Conservation (phyloP, 163 green algal species). For the Scenedesmus sp. region DNA sequence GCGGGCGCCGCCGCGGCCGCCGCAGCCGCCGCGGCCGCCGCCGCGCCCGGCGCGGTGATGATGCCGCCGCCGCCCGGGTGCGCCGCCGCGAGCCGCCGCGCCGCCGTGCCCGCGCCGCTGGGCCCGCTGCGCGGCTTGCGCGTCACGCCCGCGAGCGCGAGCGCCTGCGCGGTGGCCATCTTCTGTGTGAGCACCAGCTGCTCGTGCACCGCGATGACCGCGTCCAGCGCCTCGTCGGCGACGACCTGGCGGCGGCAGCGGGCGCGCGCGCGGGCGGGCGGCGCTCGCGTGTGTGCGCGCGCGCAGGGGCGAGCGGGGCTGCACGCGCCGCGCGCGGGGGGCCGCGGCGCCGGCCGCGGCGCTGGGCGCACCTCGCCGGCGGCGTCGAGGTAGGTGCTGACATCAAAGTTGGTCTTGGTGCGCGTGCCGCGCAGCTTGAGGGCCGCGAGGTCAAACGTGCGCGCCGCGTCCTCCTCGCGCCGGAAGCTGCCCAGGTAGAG, state of each 20-base stretch:
- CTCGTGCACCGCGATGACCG: conserved; percentile 29
- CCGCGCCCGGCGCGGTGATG: not conserved
- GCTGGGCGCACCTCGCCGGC: not conserved
- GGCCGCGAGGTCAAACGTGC: conserved; percentile 63
- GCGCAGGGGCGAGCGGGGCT: too few species aligned
- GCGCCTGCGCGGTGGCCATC: conserved; percentile 28
- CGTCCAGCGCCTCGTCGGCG: conserved; percentile 8
- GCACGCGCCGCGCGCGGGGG: too few species aligned
- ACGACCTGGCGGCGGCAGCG: conserved; percentile 18
- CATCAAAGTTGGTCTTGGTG: conserved; percentile 68
- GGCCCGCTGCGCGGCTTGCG: conserved; percentile 5
- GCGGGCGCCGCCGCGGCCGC: not conserved
- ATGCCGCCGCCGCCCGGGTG: not conserved
- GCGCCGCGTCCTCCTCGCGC: conserved; percentile 62
- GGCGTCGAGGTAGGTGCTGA: conserved; percentile 13
- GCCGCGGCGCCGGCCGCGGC: too few species aligned
- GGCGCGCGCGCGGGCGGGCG: too few species aligned
- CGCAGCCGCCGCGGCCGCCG: not conserved
- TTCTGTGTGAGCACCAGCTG: conserved; percentile 42
- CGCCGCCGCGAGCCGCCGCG: not conserved
- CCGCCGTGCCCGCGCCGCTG: conserved; percentile 23
- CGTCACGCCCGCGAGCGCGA: conserved; percentile 24
- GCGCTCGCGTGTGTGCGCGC: too few species aligned
- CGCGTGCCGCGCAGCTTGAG: conserved; percentile 50
- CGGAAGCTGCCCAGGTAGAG: conserved; percentile 60